Conservation (phyloP, 352 stramenopile species). For the Globisporangium rhizosaccharum region DNA sequence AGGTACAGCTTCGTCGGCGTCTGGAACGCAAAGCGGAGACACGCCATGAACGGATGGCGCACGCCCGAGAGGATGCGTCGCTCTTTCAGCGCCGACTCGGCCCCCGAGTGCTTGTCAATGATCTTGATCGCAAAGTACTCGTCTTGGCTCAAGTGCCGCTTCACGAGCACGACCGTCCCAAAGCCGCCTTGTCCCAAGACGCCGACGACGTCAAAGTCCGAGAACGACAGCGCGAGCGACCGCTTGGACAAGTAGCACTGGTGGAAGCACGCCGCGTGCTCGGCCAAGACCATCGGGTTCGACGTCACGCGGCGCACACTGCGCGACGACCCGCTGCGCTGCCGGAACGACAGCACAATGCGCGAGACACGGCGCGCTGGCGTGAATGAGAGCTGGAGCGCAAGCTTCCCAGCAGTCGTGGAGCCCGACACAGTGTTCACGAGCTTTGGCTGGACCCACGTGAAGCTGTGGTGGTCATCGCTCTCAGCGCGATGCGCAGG, state of each 20-base stretch:
- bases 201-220: conserved; percentile 80
- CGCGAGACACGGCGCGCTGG: conserved; percentile 76
- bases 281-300: conserved; percentile 72
- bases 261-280: conserved; percentile 77
- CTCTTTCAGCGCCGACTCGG: conserved; percentile 72
- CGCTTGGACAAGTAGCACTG: conserved; percentile 80
- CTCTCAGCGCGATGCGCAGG: conserved; percentile 51
- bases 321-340: conserved; percentile 33
- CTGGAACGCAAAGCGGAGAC: conserved; percentile 83
- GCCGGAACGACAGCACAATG: conserved; percentile 79
- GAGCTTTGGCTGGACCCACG: conserved; percentile 43
- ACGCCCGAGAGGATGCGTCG: conserved; percentile 70
- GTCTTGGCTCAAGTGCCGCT: conserved; percentile 66
- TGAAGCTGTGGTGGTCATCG: conserved; percentile 71
- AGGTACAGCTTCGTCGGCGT: conserved; percentile 79
- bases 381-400: conserved; percentile 78
- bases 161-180: conserved; percentile 76
- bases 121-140: conserved; percentile 88
- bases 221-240: conserved; percentile 77
- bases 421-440: conserved; percentile 78
- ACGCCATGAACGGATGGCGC: conserved; percentile 76
- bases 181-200: conserved; percentile 80
- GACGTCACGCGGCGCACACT: conserved; percentile 49
- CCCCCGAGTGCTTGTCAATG: conserved; percentile 78
- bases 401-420: conserved; percentile 67